A percentile compares a stretch with the other conserved stretches of the same genome.
These are phyloP conservation scores for Neurospora sp. DNA, from an alignment of 495 filamentous ascomycete genomes.

Conservation along the genomic window DNA sequence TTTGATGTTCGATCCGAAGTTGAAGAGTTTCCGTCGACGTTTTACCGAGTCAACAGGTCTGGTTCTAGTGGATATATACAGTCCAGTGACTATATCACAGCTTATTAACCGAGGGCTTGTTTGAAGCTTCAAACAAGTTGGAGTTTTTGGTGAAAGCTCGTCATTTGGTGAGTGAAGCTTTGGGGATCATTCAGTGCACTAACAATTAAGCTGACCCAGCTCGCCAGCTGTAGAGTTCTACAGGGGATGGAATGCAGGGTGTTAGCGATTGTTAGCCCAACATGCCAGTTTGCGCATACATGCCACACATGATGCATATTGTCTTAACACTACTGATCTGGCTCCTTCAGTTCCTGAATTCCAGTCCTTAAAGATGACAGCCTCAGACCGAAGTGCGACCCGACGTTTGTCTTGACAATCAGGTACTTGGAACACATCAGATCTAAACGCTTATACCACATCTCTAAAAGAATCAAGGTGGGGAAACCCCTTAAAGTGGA, in stretches of 20 bases:
- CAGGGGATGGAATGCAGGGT: too few relatives aligned
- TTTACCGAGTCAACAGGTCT: neutral
- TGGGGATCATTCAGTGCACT: neutral
- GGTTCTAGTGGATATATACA: neutral
- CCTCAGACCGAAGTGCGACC: neutral
- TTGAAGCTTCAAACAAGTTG: neutral
- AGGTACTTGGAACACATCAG: neutral
- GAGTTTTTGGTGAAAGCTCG: neutral
- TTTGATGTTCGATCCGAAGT: neutral
- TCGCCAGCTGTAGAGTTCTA: neutral
- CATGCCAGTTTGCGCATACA: too few relatives aligned
- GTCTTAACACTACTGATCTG: too few relatives aligned
- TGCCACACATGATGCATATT: too few relatives aligned
- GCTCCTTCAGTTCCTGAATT: too few relatives aligned
- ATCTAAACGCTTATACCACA: neutral
- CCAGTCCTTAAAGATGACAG: neutral
- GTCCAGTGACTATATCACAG: fast-evolving
- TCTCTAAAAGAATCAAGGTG: neutral
- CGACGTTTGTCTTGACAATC: neutral
- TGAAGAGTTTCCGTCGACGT: neutral
- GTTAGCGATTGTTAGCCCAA: too few relatives aligned
- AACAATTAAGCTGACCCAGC: neutral
- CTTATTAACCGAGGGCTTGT: neutral
- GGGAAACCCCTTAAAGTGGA: neutral
- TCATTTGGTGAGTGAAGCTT: neutral